These are phyloP conservation scores for Manihot esculenta DNA, from an alignment of 441 rosid genomes.

Conservation along the genomic window DNA sequence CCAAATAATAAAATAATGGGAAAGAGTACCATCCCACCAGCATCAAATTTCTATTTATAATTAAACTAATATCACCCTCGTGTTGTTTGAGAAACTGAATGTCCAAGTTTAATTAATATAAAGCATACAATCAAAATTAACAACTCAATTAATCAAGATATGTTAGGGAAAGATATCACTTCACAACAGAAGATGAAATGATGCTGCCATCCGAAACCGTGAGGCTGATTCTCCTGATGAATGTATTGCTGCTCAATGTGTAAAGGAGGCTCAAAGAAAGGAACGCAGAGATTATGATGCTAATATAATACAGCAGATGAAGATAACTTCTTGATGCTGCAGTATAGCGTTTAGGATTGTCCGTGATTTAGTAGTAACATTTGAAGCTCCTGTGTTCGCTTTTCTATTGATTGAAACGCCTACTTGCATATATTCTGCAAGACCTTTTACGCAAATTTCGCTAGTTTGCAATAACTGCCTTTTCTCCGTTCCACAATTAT, in stretches of 20 bases:
- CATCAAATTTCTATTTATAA: too few relatives aligned
- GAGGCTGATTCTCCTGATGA: slow-evolving; percentile 18
- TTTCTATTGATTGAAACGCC: neutral
- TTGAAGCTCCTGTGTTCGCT: neutral
- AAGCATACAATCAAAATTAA: too few relatives aligned
- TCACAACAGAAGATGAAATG: slow-evolving; percentile 27
- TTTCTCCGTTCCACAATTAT: too few relatives aligned
- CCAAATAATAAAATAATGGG: too few relatives aligned
- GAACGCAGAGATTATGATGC: neutral
- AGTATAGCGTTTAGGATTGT: neutral
- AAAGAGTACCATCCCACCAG: too few relatives aligned
- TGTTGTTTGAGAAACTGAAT: too few relatives aligned
- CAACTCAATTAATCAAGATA: too few relatives aligned
- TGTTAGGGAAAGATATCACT: slow-evolving; percentile 19
- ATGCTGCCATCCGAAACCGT: neutral
- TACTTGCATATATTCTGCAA: neutral
- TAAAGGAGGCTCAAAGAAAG: neutral
- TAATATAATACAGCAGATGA: too few relatives aligned
- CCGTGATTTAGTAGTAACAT: neutral
- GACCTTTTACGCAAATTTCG: neutral
- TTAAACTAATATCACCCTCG: too few relatives aligned
- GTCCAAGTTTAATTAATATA: too few relatives aligned
- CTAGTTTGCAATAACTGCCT: too few relatives aligned
- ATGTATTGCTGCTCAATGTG: slow-evolving; percentile 9
- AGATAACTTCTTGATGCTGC: neutral